A percentile compares a stretch with the other conserved stretches of the same genome.
phyloP scores from a whole-genome alignment of 1,139 yeast genomes.

The Tardiomyces blankii region DNA sequence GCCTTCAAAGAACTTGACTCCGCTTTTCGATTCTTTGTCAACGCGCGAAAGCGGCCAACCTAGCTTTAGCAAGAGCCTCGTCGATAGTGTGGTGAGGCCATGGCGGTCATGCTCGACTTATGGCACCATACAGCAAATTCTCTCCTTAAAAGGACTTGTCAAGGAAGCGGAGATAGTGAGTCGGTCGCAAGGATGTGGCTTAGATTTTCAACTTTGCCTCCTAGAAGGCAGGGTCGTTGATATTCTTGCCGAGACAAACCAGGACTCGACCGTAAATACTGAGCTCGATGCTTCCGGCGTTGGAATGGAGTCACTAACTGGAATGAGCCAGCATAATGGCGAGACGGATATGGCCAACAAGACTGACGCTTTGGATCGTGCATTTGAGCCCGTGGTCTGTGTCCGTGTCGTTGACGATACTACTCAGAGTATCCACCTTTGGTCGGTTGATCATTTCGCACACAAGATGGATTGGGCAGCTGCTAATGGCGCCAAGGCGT shows the following conservation, averaged over 20 bases:
- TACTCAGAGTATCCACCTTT: neutral
- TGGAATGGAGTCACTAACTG: neutral
- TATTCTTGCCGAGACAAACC: conserved; percentile 1
- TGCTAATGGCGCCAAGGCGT: neutral
- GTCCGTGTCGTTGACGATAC: neutral
- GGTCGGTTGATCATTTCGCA: neutral
- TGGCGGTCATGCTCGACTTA: neutral
- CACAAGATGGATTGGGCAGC: conserved; percentile 1
- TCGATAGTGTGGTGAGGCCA: neutral
- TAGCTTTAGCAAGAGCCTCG: neutral
- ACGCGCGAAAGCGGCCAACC: neutral
- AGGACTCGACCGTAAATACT: neutral
- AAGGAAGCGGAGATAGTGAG: neutral
- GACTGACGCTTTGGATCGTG: no score
- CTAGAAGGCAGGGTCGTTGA: conserved; percentile 5
- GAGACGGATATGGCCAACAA: no score
- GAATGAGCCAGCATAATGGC: no score
- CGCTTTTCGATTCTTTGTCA: neutral
- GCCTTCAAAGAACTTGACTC: neutral
- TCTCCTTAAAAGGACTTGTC: neutral
- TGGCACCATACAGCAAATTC: neutral
- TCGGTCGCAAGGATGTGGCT: neutral
- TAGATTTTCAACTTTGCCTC: neutral
- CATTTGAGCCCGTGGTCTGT: neutral
- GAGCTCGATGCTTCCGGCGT: neutral